Evolutionary conservation across 495 filamentous ascomycete genomes (phyloP), one percentile per base, ranked within the genome.

Genomic region (Aspergillus ellipticus): DNA sequence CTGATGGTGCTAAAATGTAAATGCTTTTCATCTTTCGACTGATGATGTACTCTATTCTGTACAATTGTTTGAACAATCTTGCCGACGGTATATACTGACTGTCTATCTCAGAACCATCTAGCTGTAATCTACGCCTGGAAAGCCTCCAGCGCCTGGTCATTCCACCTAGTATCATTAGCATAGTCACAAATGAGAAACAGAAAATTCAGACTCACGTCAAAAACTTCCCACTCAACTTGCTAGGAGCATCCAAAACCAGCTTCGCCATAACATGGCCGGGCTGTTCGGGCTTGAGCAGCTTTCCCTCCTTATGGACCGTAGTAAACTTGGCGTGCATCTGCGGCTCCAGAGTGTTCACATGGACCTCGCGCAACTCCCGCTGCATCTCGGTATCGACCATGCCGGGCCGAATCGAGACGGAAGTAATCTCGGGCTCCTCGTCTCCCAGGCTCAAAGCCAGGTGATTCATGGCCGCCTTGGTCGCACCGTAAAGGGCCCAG

Each of bases 11-110:
- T 75, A 72, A 78, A 79, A 81, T 83, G 77, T 87, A 83, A 74
- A 72, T 81, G 79, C 87, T 94, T 95, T 95, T 95, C 90, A 94
- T 93, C 90, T 94, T 92, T 94, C 90, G 81, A 77, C 90, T 96
- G 90, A 96, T 69, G 68, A 64, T 57, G 46, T 46, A 39, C 35
- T 37, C 31, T 51, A 37, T 61, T 42, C 46, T 54, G 41, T 37
- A 47, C 49, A 58, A 35, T 59, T n/a, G 53, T 62, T 59, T 49
- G 62, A 66, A 66, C 42, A 46, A 15, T 39, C 58, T 62, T 42
- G n/a, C 54, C 42, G 55, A 58, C 59, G 53, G 56, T 60, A 47
- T 48, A 63, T 67, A 55, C 72, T 77, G 54, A 78, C 60, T 63
- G 55, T 66, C 61, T 71, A 51, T 17, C 43, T 35, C 49, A 49